A percentile compares a stretch with the other conserved stretches of the same genome.
phyloP scores from a whole-genome alignment of 768 basidiomycete genomes.

The Boletus reticuloceps region DNA sequence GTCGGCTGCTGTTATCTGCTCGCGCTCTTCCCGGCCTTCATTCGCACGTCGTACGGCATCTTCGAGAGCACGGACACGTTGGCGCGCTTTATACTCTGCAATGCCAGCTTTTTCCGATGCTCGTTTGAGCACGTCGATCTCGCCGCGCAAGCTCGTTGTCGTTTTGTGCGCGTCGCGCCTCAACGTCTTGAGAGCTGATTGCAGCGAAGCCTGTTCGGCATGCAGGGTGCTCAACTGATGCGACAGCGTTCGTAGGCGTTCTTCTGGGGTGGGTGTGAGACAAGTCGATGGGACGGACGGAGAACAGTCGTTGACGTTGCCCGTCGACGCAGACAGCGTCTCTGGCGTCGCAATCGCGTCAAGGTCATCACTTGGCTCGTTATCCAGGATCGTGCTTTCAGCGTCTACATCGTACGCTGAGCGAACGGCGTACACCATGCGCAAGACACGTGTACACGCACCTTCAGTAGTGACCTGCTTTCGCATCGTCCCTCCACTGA shows the following conservation, averaged over 20 bases:
- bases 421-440: background rate
- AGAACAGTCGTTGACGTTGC: conserved; percentile 16
- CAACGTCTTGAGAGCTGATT: conserved; percentile 68
- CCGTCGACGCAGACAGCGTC: conserved; percentile 26
- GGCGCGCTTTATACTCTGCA: conserved; percentile 75
- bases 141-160: conserved; percentile 74
- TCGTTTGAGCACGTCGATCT: conserved; percentile 82
- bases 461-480: conserved; percentile 70
- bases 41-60: conserved; percentile 83
- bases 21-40: conserved; percentile 46
- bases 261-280: conserved; percentile 53
- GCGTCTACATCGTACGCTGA: conserved; percentile 14
- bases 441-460: conserved; percentile 27
- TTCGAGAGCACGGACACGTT: conserved; percentile 85
- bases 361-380: conserved; percentile 22
- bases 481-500: conserved; percentile 58
- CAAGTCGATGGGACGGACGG: conserved; percentile 25
- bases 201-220: conserved; percentile 66
- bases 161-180: conserved; percentile 82
- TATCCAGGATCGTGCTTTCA: conserved; percentile 20
- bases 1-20: conserved; percentile 38
- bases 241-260: conserved; percentile 62
- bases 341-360: conserved; percentile 10
- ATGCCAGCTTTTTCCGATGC: conserved; percentile 76
- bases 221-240: conserved; percentile 61